phyloP scores from a whole-genome alignment of 805 yeast species.

The Ogataea ganodermae region DNA sequence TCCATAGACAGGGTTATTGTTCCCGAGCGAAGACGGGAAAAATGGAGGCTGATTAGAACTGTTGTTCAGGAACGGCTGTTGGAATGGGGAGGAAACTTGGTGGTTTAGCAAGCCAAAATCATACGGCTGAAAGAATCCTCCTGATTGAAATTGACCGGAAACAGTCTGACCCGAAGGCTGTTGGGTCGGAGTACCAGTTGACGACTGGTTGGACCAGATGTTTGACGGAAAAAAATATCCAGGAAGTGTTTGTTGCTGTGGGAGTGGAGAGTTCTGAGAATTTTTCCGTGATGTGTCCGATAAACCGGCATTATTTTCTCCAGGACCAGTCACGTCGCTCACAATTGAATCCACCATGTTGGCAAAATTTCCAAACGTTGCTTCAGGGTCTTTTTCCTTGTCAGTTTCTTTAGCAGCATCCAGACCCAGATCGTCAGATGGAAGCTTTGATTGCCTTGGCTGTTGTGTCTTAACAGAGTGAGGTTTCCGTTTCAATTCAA shows the following conservation, averaged over 20 bases:
- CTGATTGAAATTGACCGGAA: background rate
- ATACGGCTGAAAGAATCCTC: conserved; percentile 4
- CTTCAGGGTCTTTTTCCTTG: conserved; percentile 5
- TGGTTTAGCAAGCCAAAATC: background rate
- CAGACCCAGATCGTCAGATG: background rate
- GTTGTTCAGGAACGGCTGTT: background rate
- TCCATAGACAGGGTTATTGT: background rate
- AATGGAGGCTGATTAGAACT: background rate
- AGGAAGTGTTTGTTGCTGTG: conserved; percentile 2
- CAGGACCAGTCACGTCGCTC: conserved; percentile 21
- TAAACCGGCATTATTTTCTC: background rate
- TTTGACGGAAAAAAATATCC: conserved; percentile 13
- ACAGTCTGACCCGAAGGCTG: background rate
- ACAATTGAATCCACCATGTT: conserved; percentile 37
- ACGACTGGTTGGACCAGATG: conserved; percentile 16
- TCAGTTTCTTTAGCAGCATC: no score
- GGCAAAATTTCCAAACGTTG: conserved; percentile 14
- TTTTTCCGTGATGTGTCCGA: background rate
- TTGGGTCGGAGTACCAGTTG: background rate
- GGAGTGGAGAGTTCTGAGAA: conserved; percentile 5
- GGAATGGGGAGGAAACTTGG: background rate
- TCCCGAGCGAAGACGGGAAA: background rate
- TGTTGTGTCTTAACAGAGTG: background rate
- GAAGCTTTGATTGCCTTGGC: conserved; percentile 35
- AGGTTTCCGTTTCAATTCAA: background rate